Conservation (phyloP, 495 filamentous ascomycete species). For the Podospora sp. region DNA sequence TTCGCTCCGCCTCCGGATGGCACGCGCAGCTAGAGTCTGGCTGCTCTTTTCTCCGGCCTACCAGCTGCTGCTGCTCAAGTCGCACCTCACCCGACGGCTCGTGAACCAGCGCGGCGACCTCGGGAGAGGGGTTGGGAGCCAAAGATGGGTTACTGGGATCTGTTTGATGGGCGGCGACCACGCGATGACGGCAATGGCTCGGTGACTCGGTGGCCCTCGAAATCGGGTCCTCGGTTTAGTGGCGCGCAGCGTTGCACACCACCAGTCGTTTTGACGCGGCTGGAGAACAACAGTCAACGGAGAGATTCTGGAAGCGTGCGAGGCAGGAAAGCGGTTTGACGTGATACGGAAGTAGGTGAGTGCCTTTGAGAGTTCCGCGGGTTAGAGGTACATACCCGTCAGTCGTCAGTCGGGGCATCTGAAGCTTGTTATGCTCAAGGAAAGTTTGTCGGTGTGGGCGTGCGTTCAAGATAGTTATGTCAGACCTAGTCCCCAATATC, state of each 20-base stretch:
- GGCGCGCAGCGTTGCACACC: slow-evolving; percentile 8
- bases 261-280: not conserved
- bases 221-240: slow-evolving; percentile 13
- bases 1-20: not conserved
- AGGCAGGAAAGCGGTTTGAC: not conserved
- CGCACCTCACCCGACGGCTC: no score
- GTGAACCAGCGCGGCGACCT: not conserved
- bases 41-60: no score
- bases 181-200: not conserved
- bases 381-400: no score
- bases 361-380: not conserved
- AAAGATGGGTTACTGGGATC: no score
- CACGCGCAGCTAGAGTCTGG: no score
- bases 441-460: not conserved
- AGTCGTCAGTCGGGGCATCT: not conserved
- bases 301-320: not conserved
- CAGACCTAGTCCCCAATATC: not conserved
- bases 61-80: no score
- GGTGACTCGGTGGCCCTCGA: slow-evolving; percentile 13
- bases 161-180: slow-evolving; percentile 9
- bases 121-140: not conserved
- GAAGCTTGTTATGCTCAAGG: not conserved
- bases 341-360: not conserved
- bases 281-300: not conserved
- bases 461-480: slow-evolving; percentile 17